phyloP scores from a whole-genome alignment of 139 green algal genomes.

The Chlamydomonas urium region DNA sequence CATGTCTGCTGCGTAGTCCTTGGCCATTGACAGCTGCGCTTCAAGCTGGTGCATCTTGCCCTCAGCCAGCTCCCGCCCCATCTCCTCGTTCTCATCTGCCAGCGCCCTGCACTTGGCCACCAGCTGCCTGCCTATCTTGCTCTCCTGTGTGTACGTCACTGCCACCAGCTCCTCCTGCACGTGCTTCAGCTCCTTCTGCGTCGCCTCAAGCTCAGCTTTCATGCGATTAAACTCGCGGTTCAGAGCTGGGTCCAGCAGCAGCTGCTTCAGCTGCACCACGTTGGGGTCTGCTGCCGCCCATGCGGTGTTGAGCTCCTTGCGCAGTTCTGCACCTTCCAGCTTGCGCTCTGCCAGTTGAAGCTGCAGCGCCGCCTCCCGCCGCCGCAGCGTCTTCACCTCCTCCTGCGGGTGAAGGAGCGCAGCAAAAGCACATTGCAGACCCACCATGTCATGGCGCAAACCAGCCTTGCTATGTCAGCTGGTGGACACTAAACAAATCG shows the following conservation, averaged over 20 bases:
- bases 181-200: slow-evolving; percentile 47
- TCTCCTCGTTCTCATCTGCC: slow-evolving; percentile 71
- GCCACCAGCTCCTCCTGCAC: slow-evolving; percentile 65
- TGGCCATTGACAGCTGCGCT: slow-evolving; percentile 39
- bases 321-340: slow-evolving; percentile 43
- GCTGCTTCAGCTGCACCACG: slow-evolving; percentile 55
- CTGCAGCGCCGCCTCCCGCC: slow-evolving; percentile 31
- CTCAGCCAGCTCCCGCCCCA: slow-evolving; percentile 65
- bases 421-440: neutral
- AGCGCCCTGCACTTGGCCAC: slow-evolving; percentile 75
- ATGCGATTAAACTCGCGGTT: slow-evolving; percentile 58
- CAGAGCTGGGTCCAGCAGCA: slow-evolving; percentile 72
- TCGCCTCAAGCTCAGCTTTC: slow-evolving; percentile 46
- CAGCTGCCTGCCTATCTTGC: slow-evolving; percentile 67
- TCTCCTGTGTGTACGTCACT: slow-evolving; percentile 63
- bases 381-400: slow-evolving; percentile 22
- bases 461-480: too few species aligned
- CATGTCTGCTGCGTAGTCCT: slow-evolving; percentile 44
- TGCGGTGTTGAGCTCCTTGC: slow-evolving; percentile 27
- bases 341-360: slow-evolving; percentile 49
- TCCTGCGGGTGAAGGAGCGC: slow-evolving; percentile 15
- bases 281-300: slow-evolving; percentile 33
- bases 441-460: slow-evolving; percentile 1
- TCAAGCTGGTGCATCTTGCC: slow-evolving; percentile 58
- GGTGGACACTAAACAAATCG: too few species aligned